phyloP scores from a whole-genome alignment of 495 filamentous ascomycete species.

The Staphylotrichum tortipilum region DNA sequence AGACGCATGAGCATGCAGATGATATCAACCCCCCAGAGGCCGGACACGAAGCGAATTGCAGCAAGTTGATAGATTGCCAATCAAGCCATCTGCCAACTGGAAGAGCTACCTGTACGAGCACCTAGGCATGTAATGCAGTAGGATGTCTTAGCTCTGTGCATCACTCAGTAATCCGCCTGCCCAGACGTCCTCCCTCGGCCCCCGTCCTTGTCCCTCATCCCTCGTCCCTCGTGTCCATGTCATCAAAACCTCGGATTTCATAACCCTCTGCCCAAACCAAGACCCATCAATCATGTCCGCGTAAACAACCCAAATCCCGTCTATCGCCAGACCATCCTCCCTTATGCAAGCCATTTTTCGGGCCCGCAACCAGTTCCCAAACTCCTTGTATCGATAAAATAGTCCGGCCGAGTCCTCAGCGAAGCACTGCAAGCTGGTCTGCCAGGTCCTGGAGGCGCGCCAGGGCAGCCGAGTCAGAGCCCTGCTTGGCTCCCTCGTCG shows the following conservation, averaged over 20 bases:
- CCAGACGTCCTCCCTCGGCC: too few relatives aligned
- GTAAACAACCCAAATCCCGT: background rate
- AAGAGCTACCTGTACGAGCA: too few relatives aligned
- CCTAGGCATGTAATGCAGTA: too few relatives aligned
- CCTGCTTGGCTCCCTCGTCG: conserved; percentile 38
- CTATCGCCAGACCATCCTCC: background rate
- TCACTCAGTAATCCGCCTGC: background rate
- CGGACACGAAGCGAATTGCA: too few relatives aligned
- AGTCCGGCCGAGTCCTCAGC: background rate
- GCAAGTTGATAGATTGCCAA: too few relatives aligned
- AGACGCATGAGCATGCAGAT: too few relatives aligned
- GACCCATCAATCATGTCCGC: background rate
- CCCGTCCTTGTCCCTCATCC: too few relatives aligned
- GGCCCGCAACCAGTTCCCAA: background rate
- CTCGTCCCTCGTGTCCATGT: background rate
- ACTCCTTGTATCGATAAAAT: background rate
- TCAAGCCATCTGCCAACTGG: too few relatives aligned
- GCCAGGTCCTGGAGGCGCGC: conserved; percentile 50
- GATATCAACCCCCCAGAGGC: too few relatives aligned
- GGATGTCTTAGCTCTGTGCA: background rate
- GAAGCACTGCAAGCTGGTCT: conserved; percentile 17
- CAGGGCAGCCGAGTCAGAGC: conserved; percentile 41
- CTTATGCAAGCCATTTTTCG: conserved; percentile 3
- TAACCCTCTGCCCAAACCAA: too few relatives aligned
- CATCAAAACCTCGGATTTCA: background rate